Evolutionary conservation across 2,329 filamentous ascomycete species (phyloP).

Genomic region (Madurella mycetomatis): DNA sequence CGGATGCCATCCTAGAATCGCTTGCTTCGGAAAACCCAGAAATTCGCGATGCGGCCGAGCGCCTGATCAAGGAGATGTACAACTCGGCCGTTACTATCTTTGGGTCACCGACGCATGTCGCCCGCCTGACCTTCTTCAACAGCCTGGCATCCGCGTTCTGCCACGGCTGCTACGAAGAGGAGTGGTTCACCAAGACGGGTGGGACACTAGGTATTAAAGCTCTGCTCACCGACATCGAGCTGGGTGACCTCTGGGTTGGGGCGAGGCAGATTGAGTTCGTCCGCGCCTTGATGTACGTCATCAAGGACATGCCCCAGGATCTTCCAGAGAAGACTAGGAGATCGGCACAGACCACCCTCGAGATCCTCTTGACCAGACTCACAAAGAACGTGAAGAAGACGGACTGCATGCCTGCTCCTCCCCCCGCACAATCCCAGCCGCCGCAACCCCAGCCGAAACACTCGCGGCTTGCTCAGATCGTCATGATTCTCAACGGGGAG

Average conservation of each 20-base stretch:
- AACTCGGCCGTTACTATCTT: slow-evolving; percentile 74
- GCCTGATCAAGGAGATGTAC: slow-evolving; percentile 72
- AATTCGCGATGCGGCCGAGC: slow-evolving; percentile 78
- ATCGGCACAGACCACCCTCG: slow-evolving; percentile 77
- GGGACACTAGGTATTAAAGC: slow-evolving; percentile 87
- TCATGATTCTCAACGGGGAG: slow-evolving; percentile 80
- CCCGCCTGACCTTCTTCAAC: slow-evolving; percentile 77
- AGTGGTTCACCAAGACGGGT: slow-evolving; percentile 97
- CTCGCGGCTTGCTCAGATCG: slow-evolving; percentile 68
- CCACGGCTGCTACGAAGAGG: slow-evolving; percentile 93
- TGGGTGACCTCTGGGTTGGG: slow-evolving; percentile 79
- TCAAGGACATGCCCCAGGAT: slow-evolving; percentile 96
- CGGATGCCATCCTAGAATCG: slow-evolving; percentile 85
- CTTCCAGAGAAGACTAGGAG: slow-evolving; percentile 83
- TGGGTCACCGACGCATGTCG: slow-evolving; percentile 65
- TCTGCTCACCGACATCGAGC: slow-evolving; percentile 75
- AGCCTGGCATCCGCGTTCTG: slow-evolving; percentile 81
- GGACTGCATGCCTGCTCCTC: slow-evolving; percentile 49
- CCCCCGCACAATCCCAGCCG: slow-evolving; percentile 34
- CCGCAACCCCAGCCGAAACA: slow-evolving; percentile 44
- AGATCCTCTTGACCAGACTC: slow-evolving; percentile 72
- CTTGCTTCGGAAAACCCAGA: slow-evolving; percentile 77
- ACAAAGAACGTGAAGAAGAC: slow-evolving; percentile 76
- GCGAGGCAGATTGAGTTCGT: slow-evolving; percentile 83
- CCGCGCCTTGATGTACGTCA: slow-evolving; percentile 88